Conservation (phyloP, 2,329 filamentous ascomycete species). For the Fusarium decemcellulare region DNA sequence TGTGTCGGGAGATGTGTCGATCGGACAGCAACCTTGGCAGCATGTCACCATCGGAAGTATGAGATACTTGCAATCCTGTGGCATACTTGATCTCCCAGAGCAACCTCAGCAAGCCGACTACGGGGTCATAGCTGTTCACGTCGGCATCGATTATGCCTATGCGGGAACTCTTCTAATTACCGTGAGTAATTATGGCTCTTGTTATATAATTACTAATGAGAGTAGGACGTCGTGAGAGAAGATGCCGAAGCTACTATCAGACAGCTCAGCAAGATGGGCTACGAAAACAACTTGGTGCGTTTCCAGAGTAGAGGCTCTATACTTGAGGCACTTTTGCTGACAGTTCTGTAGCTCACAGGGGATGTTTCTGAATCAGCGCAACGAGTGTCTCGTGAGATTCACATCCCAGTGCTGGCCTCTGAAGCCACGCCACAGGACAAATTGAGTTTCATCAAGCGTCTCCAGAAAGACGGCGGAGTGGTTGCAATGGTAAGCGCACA, state of each 20-base stretch:
- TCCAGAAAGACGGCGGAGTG: not conserved
- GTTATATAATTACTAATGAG: not conserved
- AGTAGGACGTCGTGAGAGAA: conserved; percentile 5
- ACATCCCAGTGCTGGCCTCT: conserved; percentile 3
- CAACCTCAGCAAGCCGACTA: not conserved
- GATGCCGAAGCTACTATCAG: not conserved
- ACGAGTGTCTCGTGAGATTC: not conserved
- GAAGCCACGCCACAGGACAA: conserved; percentile 16
- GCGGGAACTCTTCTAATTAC: conserved; percentile 11
- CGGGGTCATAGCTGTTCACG: conserved; percentile 12
- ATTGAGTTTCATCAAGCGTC: not conserved
- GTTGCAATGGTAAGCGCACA: conserved; percentile 7
- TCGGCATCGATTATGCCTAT: conserved; percentile 2
- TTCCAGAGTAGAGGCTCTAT: not conserved
- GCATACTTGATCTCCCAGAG: not conserved
- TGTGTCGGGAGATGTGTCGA: conserved; percentile 5
- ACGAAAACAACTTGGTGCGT: not conserved
- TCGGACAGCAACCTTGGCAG: not conserved
- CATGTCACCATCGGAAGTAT: conserved; percentile 12
- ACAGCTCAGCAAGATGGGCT: not conserved
- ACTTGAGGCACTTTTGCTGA: not conserved
- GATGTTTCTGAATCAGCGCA: conserved; percentile 1
- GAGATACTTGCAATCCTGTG: not conserved
- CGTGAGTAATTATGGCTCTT: not conserved
- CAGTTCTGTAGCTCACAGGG: conserved; percentile 7